Evolutionary conservation across 176 grass and related monocot genomes (phyloP).

Genomic region (Thalia dealbata): DNA sequence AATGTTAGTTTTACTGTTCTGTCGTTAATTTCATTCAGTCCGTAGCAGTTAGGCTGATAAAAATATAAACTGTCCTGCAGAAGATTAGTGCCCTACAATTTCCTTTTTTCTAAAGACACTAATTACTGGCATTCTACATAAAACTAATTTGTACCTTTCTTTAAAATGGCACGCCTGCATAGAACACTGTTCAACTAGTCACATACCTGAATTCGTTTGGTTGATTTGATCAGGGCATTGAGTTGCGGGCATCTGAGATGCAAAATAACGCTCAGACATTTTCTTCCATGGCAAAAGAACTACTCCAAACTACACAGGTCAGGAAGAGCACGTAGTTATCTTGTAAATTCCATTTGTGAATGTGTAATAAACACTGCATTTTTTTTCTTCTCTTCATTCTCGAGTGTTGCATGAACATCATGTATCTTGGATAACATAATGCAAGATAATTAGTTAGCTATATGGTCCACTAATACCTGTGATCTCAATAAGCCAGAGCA

Average conservation of each 20-base stretch:
- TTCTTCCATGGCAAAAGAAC: constrained; percentile 83
- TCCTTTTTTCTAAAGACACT: too few relatives aligned
- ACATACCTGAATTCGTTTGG: background rate
- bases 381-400: too few relatives aligned
- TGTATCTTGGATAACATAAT: too few relatives aligned
- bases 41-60: background rate
- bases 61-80: too few relatives aligned
- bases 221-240: constrained; percentile 41
- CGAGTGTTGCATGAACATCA: too few relatives aligned
- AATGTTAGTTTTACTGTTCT: background rate
- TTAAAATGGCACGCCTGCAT: background rate
- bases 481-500: too few relatives aligned
- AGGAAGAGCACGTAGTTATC: constrained; percentile 34
- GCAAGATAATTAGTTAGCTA: too few relatives aligned
- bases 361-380: background rate
- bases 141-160: background rate
- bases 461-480: too few relatives aligned
- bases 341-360: background rate
- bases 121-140: too few relatives aligned
- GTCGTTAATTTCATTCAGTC: background rate
- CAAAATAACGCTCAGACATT: constrained; percentile 66
- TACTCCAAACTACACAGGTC: constrained; percentile 37
- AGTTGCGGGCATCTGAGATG: constrained; percentile 54
- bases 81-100: too few relatives aligned
- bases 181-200: background rate